Conservation (phyloP, 768 basidiomycete species). For the Rhizopogon sp. region DNA sequence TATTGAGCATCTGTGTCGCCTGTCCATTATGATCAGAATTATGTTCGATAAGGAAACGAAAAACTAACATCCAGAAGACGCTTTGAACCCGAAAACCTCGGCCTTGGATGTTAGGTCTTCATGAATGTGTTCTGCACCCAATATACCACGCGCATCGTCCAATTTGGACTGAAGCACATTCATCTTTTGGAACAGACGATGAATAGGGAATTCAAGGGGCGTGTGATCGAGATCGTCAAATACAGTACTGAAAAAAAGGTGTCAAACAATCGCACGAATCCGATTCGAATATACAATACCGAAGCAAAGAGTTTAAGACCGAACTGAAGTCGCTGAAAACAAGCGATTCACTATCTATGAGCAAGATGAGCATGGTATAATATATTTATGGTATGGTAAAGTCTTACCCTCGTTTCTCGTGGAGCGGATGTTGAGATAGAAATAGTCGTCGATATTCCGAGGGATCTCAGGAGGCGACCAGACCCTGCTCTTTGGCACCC, state of each 20-base stretch:
- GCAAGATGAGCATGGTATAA: background rate
- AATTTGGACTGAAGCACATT: background rate
- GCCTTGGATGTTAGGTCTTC: background rate
- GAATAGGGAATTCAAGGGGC: background rate
- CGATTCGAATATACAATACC: background rate
- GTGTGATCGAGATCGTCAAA: background rate
- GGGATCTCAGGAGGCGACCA: too few relatives aligned
- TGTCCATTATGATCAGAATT: background rate
- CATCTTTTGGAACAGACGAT: background rate
- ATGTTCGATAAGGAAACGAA: background rate
- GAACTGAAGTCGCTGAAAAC: background rate
- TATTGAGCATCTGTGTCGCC: background rate
- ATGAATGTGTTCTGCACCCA: background rate
- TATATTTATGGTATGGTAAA: background rate
- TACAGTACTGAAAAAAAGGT: background rate
- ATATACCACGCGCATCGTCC: background rate
- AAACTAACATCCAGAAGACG: background rate
- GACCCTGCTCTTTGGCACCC: background rate
- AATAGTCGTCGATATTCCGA: background rate
- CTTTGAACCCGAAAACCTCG: background rate
- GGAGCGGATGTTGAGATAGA: background rate
- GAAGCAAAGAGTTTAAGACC: background rate
- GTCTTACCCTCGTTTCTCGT: background rate
- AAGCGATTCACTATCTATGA: background rate
- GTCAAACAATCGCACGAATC: background rate